Evolutionary conservation across 805 yeast genomes (phyloP).

Genomic region (Wickerhamomyces canadensis): DNA sequence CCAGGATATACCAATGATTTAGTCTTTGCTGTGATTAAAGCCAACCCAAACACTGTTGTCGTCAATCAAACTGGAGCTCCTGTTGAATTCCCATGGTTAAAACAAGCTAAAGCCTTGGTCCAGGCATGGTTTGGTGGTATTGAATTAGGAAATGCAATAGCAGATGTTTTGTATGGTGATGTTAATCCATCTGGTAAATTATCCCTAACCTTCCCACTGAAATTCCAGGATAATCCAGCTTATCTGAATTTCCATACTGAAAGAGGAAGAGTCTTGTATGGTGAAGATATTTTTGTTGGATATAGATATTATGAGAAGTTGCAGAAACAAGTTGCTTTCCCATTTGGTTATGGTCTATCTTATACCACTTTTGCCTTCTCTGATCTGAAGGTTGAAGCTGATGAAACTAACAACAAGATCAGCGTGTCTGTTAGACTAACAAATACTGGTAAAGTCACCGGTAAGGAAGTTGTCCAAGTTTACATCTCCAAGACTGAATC

Average conservation of each 20-base stretch:
- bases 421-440: slow-evolving; percentile 31
- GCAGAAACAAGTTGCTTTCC: slow-evolving; percentile 38
- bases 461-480: slow-evolving; percentile 47
- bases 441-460: slow-evolving; percentile 42
- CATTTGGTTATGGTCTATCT: slow-evolving; percentile 55
- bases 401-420: slow-evolving; percentile 16
- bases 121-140: slow-evolving; percentile 57
- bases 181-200: slow-evolving; percentile 51
- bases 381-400: slow-evolving; percentile 26
- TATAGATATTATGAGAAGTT: slow-evolving; percentile 48
- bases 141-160: slow-evolving; percentile 53
- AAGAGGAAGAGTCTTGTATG: slow-evolving; percentile 44
- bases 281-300: slow-evolving; percentile 57
- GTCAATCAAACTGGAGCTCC: slow-evolving; percentile 61
- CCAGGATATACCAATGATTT: slow-evolving; percentile 45
- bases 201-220: slow-evolving; percentile 44
- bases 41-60: slow-evolving; percentile 44
- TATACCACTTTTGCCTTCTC: slow-evolving; percentile 40
- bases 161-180: slow-evolving; percentile 54
- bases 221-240: slow-evolving; percentile 44
- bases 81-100: slow-evolving; percentile 50
- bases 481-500: slow-evolving; percentile 34
- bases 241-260: slow-evolving; percentile 40
- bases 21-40: slow-evolving; percentile 38
- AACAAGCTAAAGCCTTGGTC: slow-evolving; percentile 36